Evolutionary conservation across 139 green algal genomes (phyloP).

Genomic region (Tetradesmus lagerheimii): DNA sequence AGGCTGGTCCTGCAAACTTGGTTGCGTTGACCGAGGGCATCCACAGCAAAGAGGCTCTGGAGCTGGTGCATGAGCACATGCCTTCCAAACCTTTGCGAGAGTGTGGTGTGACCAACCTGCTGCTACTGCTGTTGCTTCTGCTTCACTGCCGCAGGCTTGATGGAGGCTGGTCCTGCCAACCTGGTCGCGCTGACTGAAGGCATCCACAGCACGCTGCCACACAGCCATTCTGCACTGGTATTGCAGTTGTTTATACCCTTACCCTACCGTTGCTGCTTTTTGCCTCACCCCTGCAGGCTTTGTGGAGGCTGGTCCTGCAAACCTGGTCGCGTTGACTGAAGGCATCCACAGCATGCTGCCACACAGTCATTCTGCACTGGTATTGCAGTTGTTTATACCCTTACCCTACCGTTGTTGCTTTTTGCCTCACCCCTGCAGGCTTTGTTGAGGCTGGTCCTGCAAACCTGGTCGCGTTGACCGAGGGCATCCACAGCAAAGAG

Average conservation of each 20-base stretch:
- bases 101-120: too few relatives aligned
- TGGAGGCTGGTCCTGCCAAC: too few relatives aligned
- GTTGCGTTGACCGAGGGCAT: constrained; percentile 88
- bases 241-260: too few relatives aligned
- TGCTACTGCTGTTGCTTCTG: neutral
- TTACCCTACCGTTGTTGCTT: too few relatives aligned
- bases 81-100: too few relatives aligned
- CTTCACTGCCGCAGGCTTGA: too few relatives aligned
- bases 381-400: too few relatives aligned
- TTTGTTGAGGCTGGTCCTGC: constrained; percentile 61
- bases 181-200: too few relatives aligned
- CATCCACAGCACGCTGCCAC: constrained; percentile 91
- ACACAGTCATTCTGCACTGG: too few relatives aligned
- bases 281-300: neutral
- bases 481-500: constrained; percentile 94
- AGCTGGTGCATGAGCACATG: constrained; percentile 81
- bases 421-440: too few relatives aligned
- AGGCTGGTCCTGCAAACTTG: constrained; percentile 70
- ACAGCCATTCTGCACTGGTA: too few relatives aligned
- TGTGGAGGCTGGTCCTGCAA: constrained; percentile 62
- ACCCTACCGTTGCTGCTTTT: neutral
- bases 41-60: constrained; percentile 79
- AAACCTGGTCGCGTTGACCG: constrained; percentile 81
- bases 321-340: constrained; percentile 84
- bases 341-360: constrained; percentile 93